A percentile compares a stretch with the other conserved stretches of the same genome.
These are phyloP conservation scores for Artemisia tridentata DNA, from an alignment of 129 eudicot genomes.

Conservation along the genomic window DNA sequence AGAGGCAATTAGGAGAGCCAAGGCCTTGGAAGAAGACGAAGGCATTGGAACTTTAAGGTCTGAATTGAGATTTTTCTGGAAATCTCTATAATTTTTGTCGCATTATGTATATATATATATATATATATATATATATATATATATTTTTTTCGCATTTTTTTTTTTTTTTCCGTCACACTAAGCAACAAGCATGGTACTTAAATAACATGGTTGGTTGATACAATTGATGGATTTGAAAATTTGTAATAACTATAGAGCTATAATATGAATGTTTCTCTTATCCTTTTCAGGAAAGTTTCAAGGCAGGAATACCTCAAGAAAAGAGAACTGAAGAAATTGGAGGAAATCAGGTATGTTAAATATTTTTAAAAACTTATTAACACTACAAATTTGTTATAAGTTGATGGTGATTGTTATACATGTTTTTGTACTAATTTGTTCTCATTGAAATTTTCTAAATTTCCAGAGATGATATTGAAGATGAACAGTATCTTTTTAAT, in stretches of 20 bases:
- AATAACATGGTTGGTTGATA: not conserved
- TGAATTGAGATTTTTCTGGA: conserved; percentile 26
- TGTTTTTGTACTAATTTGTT: not conserved
- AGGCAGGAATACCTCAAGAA: conserved; percentile 95
- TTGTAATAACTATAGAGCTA: conserved; percentile 12
- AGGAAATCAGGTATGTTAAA: conserved; percentile 64
- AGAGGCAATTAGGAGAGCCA: conserved; percentile 85
- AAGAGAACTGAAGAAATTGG: conserved; percentile 86
- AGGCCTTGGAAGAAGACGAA: conserved; percentile 70
- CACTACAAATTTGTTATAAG: not conserved
- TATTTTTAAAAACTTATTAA: conserved; percentile 13
- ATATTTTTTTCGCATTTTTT: not conserved
- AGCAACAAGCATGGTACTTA: conserved; percentile 12
- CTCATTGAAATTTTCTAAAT: not conserved
- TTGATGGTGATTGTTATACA: conserved; percentile 13
- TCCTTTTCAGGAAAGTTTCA: conserved; percentile 60
- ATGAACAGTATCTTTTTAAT: conserved; percentile 79
- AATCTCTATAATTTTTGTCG: not conserved
- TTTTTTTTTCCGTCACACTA: conserved; percentile 12
- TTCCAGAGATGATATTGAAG: conserved; percentile 89
- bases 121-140: too few species aligned
- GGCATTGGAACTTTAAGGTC: conserved; percentile 64
- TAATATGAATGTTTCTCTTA: conserved; percentile 3
- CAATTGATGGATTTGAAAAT: conserved; percentile 11
- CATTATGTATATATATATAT: too few species aligned